Base-by-base conservation (phyloP, 2,329 filamentous ascomycete species). In the Kalaharituber pfeilii region DNA sequence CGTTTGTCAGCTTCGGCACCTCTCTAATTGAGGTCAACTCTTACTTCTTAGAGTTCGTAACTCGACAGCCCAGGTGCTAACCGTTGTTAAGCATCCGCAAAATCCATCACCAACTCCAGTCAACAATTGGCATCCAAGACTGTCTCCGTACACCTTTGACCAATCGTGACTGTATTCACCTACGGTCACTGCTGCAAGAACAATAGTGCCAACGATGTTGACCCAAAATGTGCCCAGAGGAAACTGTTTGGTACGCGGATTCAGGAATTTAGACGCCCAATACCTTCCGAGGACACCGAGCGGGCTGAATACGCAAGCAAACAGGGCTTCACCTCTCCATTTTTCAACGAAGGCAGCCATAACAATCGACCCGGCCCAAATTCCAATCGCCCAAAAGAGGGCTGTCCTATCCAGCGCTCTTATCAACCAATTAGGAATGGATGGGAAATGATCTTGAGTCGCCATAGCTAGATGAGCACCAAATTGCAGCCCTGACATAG, bases 211-310 rank as follows among this genome's bases (percentile, higher is more conserved):
- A 13, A 82, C 66, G 3, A 93, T 72, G 64, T 96, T 96, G 26
- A 83, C 86, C 0, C 71, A 69, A 63, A 95, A 94, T 0, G 89
- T 96, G 2, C 89, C 89, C 0, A 95, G 67, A 0, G 89, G 89
- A 61, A 95, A 95, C 0, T 74, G 70, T 0, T 78, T 67, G 0
- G 79, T 61, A 20, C 77, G 72, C 0, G 75, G 71, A 63, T 95
- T 95, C n/a, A 94, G 74, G 24, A 71, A 67, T 5, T 84, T 65
- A 0, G 83, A 83, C 1, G 77, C 67, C 65, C 86, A 88, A 69
- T 84, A 94, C 2, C 89, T 77, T 0, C 75, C 65, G 0, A 94
- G 68, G 61, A 83, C 88, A 0, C 89, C 89, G 0, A 86, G 61
- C 0, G 89, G 89, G 1, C 86, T 84, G 63, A 95, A 91, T 1